phyloP scores from a whole-genome alignment of 129 eudicot species.

The Calendula officinalis region DNA sequence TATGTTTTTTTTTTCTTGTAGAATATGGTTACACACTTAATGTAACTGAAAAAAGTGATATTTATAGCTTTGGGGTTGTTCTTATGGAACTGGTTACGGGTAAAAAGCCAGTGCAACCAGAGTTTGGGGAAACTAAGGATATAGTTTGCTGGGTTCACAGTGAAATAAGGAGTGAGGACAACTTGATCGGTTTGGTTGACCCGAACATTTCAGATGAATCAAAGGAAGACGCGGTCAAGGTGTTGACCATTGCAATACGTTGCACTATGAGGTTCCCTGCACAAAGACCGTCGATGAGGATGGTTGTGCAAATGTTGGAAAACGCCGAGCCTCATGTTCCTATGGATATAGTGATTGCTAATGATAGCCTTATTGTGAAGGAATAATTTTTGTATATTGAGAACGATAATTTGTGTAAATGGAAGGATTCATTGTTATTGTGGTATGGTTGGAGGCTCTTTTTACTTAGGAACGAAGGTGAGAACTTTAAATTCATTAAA shows the following conservation, averaged over 20 bases:
- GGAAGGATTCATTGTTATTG: neutral
- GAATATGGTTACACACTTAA: conserved; percentile 62
- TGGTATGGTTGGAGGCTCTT: neutral
- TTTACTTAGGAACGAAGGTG: too few relatives aligned
- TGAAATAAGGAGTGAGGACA: conserved; percentile 29
- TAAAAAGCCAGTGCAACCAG: conserved; percentile 49
- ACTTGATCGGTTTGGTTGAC: conserved; percentile 39
- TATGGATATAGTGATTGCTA: conserved; percentile 21
- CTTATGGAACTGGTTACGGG: conserved; percentile 61
- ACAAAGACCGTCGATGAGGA: conserved; percentile 66
- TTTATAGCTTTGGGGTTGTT: conserved; percentile 71
- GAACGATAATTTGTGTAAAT: conserved; percentile 1
- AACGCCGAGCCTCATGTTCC: conserved; percentile 33
- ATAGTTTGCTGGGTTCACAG: conserved; percentile 50
- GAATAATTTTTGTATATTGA: conserved; percentile 6
- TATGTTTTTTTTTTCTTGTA: neutral
- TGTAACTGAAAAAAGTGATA: conserved; percentile 59
- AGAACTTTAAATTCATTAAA: too few relatives aligned
- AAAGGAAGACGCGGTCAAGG: conserved; percentile 36
- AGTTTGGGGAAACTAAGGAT: conserved; percentile 55
- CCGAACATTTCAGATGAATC: conserved; percentile 30
- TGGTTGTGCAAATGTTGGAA: conserved; percentile 68
- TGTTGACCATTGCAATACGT: conserved; percentile 52
- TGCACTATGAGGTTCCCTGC: conserved; percentile 57
- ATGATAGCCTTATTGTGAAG: conserved; percentile 5